Evolutionary conservation across 2,329 filamentous ascomycete genomes (phyloP).

Genomic region (Zalaria obscura): DNA sequence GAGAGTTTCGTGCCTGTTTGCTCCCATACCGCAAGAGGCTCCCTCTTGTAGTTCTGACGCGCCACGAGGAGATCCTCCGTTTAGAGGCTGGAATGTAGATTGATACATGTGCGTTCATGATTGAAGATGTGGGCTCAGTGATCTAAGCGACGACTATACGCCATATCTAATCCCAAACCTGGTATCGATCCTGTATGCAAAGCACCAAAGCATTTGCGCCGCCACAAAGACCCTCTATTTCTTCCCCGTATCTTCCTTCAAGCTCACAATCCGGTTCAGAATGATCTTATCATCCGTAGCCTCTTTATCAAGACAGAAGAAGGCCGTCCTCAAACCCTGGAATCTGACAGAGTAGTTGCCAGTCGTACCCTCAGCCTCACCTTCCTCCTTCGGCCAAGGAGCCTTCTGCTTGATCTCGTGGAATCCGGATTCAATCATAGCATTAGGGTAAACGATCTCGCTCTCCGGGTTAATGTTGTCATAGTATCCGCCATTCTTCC

Average conservation of each 20-base stretch:
- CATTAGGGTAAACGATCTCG: slow-evolving; percentile 63
- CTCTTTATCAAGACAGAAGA: slow-evolving; percentile 74
- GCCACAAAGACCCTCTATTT: slow-evolving; percentile 7
- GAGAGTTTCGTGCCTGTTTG: too few species aligned
- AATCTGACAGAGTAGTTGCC: slow-evolving; percentile 65
- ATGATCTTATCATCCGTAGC: slow-evolving; percentile 57
- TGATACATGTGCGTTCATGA: too few species aligned
- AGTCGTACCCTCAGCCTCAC: slow-evolving; percentile 46
- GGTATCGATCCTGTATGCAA: too few species aligned
- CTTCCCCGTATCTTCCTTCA: slow-evolving; percentile 80
- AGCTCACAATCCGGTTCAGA: slow-evolving; percentile 78
- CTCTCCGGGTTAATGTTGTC: slow-evolving; percentile 74
- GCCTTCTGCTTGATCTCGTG: slow-evolving; percentile 59
- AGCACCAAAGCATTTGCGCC: too few species aligned
- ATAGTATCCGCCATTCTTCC: slow-evolving; percentile 62
- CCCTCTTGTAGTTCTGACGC: too few species aligned
- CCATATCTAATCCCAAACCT: too few species aligned
- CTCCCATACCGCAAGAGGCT: too few species aligned
- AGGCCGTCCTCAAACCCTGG: slow-evolving; percentile 80
- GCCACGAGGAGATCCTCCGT: too few species aligned
- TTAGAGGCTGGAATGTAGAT: too few species aligned
- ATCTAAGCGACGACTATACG: too few species aligned
- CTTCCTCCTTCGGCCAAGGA: slow-evolving; percentile 69
- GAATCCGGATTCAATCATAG: slow-evolving; percentile 72
- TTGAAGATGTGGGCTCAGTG: too few species aligned